Evolutionary conservation across 192 early-diverging fungal genomes (phyloP).

Genomic region (Coemansia sp.): DNA sequence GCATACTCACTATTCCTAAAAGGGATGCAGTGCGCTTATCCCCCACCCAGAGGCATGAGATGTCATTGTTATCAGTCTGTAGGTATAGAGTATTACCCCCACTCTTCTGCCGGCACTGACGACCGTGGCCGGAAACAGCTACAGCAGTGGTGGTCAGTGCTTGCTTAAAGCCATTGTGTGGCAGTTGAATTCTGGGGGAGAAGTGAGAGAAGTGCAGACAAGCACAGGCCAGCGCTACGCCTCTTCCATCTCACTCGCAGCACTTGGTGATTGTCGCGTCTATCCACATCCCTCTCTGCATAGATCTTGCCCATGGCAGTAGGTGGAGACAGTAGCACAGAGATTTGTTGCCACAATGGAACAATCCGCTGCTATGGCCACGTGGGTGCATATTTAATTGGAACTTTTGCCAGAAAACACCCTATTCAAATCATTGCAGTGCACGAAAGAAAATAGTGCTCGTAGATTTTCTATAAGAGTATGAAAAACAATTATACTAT

Average conservation of each 20-base stretch:
- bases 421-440: background rate
- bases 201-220: background rate
- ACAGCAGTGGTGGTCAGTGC: slow-evolving; percentile 1
- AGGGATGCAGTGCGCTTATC: background rate
- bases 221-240: slow-evolving; percentile 1
- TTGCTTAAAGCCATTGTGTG: background rate
- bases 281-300: background rate
- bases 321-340: background rate
- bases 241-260: background rate
- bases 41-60: background rate
- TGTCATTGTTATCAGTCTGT: background rate
- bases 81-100: background rate
- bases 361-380: background rate
- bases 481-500: background rate
- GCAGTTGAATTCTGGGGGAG: background rate
- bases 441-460: background rate
- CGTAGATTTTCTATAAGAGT: background rate
- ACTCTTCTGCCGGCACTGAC: background rate
- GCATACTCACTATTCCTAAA: background rate
- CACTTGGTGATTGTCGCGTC: background rate
- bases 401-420: background rate
- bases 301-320: background rate
- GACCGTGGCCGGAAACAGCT: background rate
- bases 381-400: background rate
- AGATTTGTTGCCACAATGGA: background rate